Percentiles rank a stretch among this genome's conserved stretches.
phyloP scores from a whole-genome alignment of 2,329 filamentous ascomycete species.

The Paecilomyces formosus region DNA sequence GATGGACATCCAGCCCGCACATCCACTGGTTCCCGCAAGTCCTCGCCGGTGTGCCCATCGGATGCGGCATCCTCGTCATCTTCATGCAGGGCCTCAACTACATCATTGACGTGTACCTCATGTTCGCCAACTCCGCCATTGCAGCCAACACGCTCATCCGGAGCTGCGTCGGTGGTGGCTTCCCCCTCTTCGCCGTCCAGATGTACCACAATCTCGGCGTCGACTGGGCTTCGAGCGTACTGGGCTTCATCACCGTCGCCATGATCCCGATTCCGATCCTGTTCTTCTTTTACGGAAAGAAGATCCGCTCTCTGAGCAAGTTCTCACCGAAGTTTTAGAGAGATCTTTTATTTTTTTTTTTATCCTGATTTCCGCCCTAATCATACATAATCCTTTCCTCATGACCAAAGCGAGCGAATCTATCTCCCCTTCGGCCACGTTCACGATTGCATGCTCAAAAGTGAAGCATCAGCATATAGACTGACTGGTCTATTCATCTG shows the following conservation, averaged over 20 bases:
- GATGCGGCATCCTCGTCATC: slow-evolving; percentile 35
- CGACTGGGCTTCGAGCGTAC: slow-evolving; percentile 31
- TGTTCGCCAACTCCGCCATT: slow-evolving; percentile 33
- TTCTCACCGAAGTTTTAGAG: slow-evolving; percentile 18
- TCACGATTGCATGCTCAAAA: no score
- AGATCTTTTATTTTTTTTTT: neutral
- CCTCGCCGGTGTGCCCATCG: slow-evolving; percentile 37
- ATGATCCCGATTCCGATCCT: slow-evolving; percentile 43
- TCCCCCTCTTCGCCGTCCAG: slow-evolving; percentile 27
- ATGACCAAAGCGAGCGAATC: no score
- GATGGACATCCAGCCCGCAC: slow-evolving; percentile 37
- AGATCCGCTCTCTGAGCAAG: slow-evolving; percentile 36
- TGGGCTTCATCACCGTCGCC: slow-evolving; percentile 30
- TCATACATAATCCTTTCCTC: neutral
- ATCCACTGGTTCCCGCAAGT: slow-evolving; percentile 42
- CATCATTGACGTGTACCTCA: slow-evolving; percentile 35
- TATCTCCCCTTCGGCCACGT: no score
- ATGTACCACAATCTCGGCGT: slow-evolving; percentile 33
- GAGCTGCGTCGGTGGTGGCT: slow-evolving; percentile 25
- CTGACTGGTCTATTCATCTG: no score
- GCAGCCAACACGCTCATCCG: slow-evolving; percentile 31
- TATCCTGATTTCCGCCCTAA: neutral
- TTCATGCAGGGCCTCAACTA: slow-evolving; percentile 40
- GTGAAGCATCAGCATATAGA: no score
- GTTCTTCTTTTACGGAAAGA: slow-evolving; percentile 41